These are phyloP conservation scores for Anacardium occidentale DNA, from an alignment of 345 rosid genomes.

Conservation along the genomic window DNA sequence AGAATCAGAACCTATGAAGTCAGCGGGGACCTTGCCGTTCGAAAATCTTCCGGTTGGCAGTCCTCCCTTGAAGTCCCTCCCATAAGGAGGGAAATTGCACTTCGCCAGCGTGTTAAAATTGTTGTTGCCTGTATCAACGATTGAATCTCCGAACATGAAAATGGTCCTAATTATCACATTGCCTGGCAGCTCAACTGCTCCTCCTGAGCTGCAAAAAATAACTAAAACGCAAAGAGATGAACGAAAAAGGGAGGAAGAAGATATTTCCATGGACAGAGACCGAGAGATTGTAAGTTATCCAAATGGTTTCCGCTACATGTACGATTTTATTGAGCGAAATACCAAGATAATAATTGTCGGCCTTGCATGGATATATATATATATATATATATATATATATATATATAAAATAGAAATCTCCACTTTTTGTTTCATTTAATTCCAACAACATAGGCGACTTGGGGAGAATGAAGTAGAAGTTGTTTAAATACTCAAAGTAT, in stretches of 20 bases:
- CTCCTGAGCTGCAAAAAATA: not conserved
- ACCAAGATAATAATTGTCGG: too few relatives aligned
- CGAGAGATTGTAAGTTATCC: conserved; percentile 13
- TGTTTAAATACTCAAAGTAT: too few relatives aligned
- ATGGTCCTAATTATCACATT: conserved; percentile 21
- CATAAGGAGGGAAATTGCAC: conserved; percentile 47
- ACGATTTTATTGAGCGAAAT: too few relatives aligned
- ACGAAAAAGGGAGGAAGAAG: not conserved
- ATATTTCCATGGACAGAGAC: not conserved
- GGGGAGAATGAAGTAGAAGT: not conserved
- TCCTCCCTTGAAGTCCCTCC: conserved; percentile 34
- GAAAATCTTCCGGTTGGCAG: conserved; percentile 38
- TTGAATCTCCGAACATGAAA: conserved; percentile 46
- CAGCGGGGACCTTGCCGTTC: conserved; percentile 43
- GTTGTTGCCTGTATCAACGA: conserved; percentile 44
- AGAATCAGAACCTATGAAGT: conserved; percentile 26
- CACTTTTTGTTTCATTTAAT: not conserved
- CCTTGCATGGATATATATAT: not conserved
- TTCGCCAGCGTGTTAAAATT: conserved; percentile 21
- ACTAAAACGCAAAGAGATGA: not conserved
- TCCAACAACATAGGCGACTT: not conserved
- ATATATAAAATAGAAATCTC: too few relatives aligned
- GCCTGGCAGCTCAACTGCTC: not conserved
- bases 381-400: too few relatives aligned
- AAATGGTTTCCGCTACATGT: not conserved